Percentiles rank a stretch among this genome's conserved stretches.
Conservation (phyloP, 768 basidiomycete species). For the Phaffia australis region DNA sequence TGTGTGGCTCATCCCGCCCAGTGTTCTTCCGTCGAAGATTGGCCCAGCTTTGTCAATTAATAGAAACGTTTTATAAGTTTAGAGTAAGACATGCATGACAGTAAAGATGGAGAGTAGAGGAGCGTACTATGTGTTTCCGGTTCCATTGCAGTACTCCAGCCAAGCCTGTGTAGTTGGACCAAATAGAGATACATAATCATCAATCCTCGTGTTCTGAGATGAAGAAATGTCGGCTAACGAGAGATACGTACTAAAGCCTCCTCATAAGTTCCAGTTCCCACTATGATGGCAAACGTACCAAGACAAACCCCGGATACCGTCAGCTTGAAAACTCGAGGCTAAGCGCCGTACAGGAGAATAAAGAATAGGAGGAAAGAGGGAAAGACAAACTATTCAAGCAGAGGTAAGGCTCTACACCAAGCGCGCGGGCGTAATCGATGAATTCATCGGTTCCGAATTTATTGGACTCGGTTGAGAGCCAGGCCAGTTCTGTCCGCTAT, state of each 20-base stretch:
- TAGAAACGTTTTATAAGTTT: constrained; percentile 35
- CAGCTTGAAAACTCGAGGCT: background rate
- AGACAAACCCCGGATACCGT: background rate
- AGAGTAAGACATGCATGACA: background rate
- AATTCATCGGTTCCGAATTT: constrained; percentile 46
- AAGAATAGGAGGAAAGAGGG: too few species aligned
- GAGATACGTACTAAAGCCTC: constrained; percentile 43
- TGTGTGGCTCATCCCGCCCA: constrained; percentile 49
- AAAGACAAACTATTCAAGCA: constrained; percentile 46
- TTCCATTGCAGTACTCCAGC: constrained; percentile 56
- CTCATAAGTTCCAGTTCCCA: constrained; percentile 55
- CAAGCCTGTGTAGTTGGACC: too few species aligned
- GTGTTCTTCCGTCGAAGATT: constrained; percentile 50
- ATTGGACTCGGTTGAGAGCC: constrained; percentile 53
- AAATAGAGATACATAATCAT: too few species aligned
- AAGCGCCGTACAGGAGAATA: background rate
- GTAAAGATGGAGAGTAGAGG: background rate
- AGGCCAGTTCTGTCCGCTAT: constrained; percentile 54
- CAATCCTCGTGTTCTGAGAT: background rate
- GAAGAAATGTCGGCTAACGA: background rate
- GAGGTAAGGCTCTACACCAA: constrained; percentile 51
- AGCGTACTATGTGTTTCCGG: constrained; percentile 40
- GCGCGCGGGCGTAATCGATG: constrained; percentile 48
- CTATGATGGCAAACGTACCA: constrained; percentile 16
- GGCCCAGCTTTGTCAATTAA: constrained; percentile 49